phyloP scores from a whole-genome alignment of 2,329 filamentous ascomycete genomes.

The Stagonosporopsis chrysanthemi region DNA sequence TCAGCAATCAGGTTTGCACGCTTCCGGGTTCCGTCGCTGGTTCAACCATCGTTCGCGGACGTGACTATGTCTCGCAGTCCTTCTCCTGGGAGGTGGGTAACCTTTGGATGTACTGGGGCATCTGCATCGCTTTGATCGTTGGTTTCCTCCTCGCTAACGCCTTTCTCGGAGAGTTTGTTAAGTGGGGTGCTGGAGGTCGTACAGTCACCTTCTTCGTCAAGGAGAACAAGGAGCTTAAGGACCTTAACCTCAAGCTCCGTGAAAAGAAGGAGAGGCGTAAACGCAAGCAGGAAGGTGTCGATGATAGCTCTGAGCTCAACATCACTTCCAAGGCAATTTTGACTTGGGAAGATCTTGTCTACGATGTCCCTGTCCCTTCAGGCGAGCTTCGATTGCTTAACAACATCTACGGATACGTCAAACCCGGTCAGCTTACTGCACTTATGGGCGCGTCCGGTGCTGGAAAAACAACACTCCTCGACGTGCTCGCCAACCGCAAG shows the following conservation, averaged over 20 bases:
- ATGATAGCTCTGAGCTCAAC: constrained; percentile 56
- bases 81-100: constrained; percentile 73
- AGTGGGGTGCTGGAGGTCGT: constrained; percentile 81
- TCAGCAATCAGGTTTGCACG: constrained; percentile 81
- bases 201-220: constrained; percentile 78
- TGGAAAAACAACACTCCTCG: constrained; percentile 84
- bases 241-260: constrained; percentile 68
- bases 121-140: constrained; percentile 77
- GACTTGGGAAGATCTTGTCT: constrained; percentile 65
- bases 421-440: constrained; percentile 63
- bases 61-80: constrained; percentile 70
- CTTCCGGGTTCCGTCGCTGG: constrained; percentile 75
- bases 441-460: constrained; percentile 64
- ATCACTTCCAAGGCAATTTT: constrained; percentile 64
- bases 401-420: constrained; percentile 63
- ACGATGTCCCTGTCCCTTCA: constrained; percentile 74
- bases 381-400: constrained; percentile 64
- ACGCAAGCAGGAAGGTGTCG: constrained; percentile 52
- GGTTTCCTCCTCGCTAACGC: constrained; percentile 77
- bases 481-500: constrained; percentile 73
- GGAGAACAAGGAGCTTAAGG: constrained; percentile 71
- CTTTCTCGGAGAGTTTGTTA: constrained; percentile 78
- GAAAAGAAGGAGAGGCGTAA: constrained; percentile 65
- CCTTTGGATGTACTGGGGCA: constrained; percentile 72
- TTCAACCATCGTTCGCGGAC: constrained; percentile 68